Conservation (phyloP, 495 filamentous ascomycete species). For the Aspergillus mulundensis region DNA sequence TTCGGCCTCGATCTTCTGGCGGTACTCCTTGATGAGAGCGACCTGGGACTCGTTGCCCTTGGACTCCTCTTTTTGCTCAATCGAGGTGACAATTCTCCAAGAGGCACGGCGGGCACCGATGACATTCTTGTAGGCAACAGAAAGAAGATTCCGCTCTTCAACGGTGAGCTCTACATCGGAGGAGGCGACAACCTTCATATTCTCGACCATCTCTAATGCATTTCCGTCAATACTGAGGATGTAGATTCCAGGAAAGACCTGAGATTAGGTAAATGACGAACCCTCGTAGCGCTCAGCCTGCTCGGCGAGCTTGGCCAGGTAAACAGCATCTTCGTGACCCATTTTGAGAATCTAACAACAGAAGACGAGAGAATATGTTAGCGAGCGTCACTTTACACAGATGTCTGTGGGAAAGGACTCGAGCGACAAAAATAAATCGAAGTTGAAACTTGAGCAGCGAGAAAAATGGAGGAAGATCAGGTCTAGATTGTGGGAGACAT, state of each 20-base stretch:
- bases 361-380: slow-evolving; percentile 4
- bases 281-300: slow-evolving; percentile 99
- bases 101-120: slow-evolving; percentile 98
- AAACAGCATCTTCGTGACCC: slow-evolving; percentile 99
- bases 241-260: not conserved
- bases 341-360: slow-evolving; percentile 56
- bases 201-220: slow-evolving; percentile 94
- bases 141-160: slow-evolving; percentile 98
- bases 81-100: slow-evolving; percentile 99
- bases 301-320: slow-evolving; percentile 99
- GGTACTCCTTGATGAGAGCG: slow-evolving; percentile 95
- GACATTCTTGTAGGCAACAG: slow-evolving; percentile 99
- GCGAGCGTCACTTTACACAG: not conserved
- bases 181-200: slow-evolving; percentile 99
- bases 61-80: slow-evolving; percentile 99
- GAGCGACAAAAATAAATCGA: slow-evolving; percentile 2
- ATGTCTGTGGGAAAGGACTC: not conserved
- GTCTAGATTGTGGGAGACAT: slow-evolving; percentile 4
- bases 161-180: slow-evolving; percentile 95
- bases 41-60: slow-evolving; percentile 98
- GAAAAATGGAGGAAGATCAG: not conserved
- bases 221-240: slow-evolving; percentile 21
- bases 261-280: slow-evolving; percentile 44
- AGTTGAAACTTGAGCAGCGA: not conserved
- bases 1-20: slow-evolving; percentile 98